These are phyloP conservation scores for Eucalyptus albens DNA, from an alignment of 345 rosid species.

Conservation along the genomic window DNA sequence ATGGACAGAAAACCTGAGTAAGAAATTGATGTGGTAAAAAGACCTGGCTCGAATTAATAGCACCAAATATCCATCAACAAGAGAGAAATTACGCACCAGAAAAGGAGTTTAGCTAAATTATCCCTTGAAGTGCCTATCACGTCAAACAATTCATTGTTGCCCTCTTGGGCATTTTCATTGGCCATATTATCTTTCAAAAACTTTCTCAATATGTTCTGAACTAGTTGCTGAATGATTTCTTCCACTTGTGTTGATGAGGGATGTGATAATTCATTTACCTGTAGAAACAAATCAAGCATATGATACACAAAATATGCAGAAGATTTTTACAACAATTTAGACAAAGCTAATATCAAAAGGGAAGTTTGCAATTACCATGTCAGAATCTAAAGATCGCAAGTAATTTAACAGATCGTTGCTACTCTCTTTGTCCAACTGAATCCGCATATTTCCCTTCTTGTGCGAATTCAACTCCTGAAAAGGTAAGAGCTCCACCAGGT, in stretches of 20 bases:
- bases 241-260: conserved; percentile 85
- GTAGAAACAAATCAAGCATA: neutral
- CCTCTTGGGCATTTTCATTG: conserved; percentile 8
- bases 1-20: neutral
- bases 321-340: neutral
- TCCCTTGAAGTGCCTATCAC: conserved; percentile 66
- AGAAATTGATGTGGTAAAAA: neutral
- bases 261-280: conserved; percentile 74
- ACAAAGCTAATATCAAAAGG: neutral
- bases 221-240: conserved; percentile 79
- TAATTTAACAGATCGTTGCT: conserved; percentile 75
- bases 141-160: conserved; percentile 20
- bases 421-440: conserved; percentile 41
- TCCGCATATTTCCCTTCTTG: conserved; percentile 34
- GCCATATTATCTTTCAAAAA: conserved; percentile 31
- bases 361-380: conserved; percentile 30
- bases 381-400: conserved; percentile 67
- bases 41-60: neutral
- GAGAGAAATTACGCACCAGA: conserved; percentile 43
- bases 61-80: neutral
- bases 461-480: conserved; percentile 61
- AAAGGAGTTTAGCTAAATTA: conserved; percentile 86
- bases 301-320: neutral
- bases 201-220: conserved; percentile 38
- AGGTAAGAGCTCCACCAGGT: neutral